A percentile compares a stretch with the other conserved stretches of the same genome.
Evolutionary conservation across 208 protist species (phyloP).

Genomic region (Trypanosoma theileri): DNA sequence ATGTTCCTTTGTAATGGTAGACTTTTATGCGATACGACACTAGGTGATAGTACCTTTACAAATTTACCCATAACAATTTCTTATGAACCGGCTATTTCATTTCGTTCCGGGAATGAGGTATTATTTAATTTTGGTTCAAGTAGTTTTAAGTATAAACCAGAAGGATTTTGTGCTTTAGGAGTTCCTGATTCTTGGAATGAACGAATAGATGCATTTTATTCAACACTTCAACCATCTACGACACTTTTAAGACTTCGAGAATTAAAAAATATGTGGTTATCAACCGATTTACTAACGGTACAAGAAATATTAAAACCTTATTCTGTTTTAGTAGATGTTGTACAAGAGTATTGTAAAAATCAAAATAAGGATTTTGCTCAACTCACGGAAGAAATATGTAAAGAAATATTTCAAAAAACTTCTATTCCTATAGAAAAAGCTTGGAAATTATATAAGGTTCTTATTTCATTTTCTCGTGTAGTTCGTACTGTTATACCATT

Average conservation of each 20-base stretch:
- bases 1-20: slow-evolving; percentile 84
- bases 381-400: slow-evolving; percentile 45
- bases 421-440: slow-evolving; percentile 28
- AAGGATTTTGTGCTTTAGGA: slow-evolving; percentile 84
- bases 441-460: slow-evolving; percentile 56
- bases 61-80: slow-evolving; percentile 16
- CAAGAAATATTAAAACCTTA: slow-evolving; percentile 26
- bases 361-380: slow-evolving; percentile 51
- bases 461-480: slow-evolving; percentile 76
- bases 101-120: slow-evolving; percentile 81
- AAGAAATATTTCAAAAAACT: slow-evolving; percentile 24
- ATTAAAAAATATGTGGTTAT: slow-evolving; percentile 58
- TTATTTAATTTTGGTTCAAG: slow-evolving; percentile 90
- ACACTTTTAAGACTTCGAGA: slow-evolving; percentile 51
- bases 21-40: slow-evolving; percentile 41
- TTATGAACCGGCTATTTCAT: slow-evolving; percentile 81
- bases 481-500: slow-evolving; percentile 74
- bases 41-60: slow-evolving; percentile 26
- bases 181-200: slow-evolving; percentile 91
- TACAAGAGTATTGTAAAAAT: slow-evolving; percentile 40
- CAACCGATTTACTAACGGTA: slow-evolving; percentile 8
- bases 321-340: slow-evolving; percentile 35
- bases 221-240: slow-evolving; percentile 47
- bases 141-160: slow-evolving; percentile 84
- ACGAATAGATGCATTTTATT: slow-evolving; percentile 90